Conservation (phyloP, 2,329 filamentous ascomycete species). For the Aspergillus pseudotamarii region DNA sequence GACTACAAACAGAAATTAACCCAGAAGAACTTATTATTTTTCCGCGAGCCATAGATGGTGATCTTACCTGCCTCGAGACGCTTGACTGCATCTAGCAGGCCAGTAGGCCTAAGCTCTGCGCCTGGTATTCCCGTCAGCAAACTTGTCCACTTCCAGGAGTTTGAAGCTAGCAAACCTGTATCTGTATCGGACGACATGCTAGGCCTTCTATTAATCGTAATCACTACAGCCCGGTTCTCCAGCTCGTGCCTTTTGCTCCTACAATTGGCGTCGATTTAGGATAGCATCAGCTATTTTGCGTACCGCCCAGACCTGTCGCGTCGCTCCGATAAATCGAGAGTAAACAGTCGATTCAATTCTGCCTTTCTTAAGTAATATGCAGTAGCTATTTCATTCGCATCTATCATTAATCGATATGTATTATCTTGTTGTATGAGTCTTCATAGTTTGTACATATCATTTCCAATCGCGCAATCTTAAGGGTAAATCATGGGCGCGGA, state of each 20-base stretch:
- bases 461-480: background rate
- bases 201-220: background rate
- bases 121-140: slow-evolving; percentile 8
- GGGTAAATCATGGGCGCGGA: slow-evolving; percentile 9
- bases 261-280: background rate
- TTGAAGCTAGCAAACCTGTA: slow-evolving; percentile 18
- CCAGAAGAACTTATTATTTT: background rate
- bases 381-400: background rate
- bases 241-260: background rate
- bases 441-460: background rate
- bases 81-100: slow-evolving; percentile 37
- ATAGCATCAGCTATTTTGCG: background rate
- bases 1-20: slow-evolving; percentile 26
- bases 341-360: background rate
- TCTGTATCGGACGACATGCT: slow-evolving; percentile 23
- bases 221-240: background rate
- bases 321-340: background rate
- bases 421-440: background rate
- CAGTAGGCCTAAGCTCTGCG: slow-evolving; percentile 22
- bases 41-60: background rate
- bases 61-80: slow-evolving; percentile 41
- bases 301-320: slow-evolving; percentile 14
- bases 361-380: background rate
- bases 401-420: background rate
- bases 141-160: background rate